Percentiles rank a stretch among this genome's conserved stretches.
phyloP scores from a whole-genome alignment of 2,329 filamentous ascomycete genomes.

The Neopestalotiopsis rosae region DNA sequence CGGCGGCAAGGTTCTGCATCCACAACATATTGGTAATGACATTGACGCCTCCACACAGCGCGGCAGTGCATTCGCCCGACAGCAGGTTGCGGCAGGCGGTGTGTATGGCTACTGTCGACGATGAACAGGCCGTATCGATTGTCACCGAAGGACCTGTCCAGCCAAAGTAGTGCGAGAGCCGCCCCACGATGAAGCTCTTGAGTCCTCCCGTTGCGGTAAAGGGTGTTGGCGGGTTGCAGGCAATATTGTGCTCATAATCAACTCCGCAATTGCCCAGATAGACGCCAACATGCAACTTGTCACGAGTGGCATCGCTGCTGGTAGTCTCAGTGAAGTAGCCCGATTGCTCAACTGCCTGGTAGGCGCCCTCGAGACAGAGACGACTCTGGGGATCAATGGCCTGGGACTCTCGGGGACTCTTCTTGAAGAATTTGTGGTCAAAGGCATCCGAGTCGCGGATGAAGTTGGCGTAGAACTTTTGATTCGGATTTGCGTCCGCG shows the following conservation, averaged over 20 bases:
- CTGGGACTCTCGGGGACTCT: conserved; percentile 31
- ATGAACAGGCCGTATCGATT: conserved; percentile 46
- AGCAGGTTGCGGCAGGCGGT: conserved; percentile 30
- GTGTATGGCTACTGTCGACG: conserved; percentile 41
- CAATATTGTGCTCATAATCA: conserved; percentile 27
- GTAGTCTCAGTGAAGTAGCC: conserved; percentile 27
- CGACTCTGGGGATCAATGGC: conserved; percentile 40
- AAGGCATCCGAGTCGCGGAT: conserved; percentile 28
- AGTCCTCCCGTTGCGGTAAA: conserved; percentile 15
- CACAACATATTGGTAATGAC: conserved; percentile 35
- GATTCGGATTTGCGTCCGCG: conserved; percentile 19
- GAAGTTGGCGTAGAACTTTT: conserved; percentile 33
- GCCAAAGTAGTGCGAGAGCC: conserved; percentile 47
- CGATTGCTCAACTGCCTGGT: conserved; percentile 36
- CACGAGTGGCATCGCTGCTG: background rate
- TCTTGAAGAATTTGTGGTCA: conserved; percentile 33
- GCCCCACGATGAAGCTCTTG: conserved; percentile 36
- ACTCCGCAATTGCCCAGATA: conserved; percentile 24
- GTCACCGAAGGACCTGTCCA: conserved; percentile 46
- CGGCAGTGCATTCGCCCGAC: background rate
- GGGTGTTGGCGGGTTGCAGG: conserved; percentile 20
- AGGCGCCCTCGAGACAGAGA: conserved; percentile 39
- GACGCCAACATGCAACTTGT: conserved; percentile 21
- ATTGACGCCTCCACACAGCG: conserved; percentile 7
- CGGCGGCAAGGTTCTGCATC: conserved; percentile 29